A percentile compares a stretch with the other conserved stretches of the same genome.
Conservation (phyloP, 2,329 filamentous ascomycete species). For the Diaporthe nobilis region DNA sequence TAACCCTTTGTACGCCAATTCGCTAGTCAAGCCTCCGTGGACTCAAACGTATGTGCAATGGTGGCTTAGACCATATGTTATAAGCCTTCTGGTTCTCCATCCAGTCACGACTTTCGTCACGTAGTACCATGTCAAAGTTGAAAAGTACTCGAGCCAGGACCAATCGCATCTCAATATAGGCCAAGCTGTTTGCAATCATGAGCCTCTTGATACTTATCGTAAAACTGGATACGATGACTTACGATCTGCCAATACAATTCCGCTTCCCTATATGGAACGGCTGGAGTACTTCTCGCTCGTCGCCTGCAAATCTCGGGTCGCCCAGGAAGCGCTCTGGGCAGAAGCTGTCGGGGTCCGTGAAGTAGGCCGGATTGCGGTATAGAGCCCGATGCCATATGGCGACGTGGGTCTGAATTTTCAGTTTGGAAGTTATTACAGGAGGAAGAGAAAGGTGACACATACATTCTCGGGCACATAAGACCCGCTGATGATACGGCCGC, state of each 20-base stretch:
- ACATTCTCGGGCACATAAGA: neutral
- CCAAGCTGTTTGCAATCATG: constrained; percentile 53
- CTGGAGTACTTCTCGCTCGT: neutral
- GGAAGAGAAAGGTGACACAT: neutral
- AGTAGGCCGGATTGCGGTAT: neutral
- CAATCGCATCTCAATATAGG: constrained; percentile 64
- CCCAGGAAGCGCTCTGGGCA: neutral
- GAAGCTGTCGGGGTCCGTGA: neutral
- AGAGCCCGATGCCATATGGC: neutral
- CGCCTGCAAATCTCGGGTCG: neutral
- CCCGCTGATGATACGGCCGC: neutral
- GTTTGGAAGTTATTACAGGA: neutral
- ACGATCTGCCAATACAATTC: constrained; percentile 3
- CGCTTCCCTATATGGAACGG: neutral
- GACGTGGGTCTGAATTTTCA: neutral
- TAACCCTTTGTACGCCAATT: neutral
- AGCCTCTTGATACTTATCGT: neutral
- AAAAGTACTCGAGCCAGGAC: constrained; percentile 62
- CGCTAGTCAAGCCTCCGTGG: constrained; percentile 37
- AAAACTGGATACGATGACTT: neutral
- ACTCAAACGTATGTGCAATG: constrained; percentile 53
- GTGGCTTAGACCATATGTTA: constrained; percentile 57
- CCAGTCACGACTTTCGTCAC: constrained; percentile 55
- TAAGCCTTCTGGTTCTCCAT: constrained; percentile 53
- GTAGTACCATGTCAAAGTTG: constrained; percentile 62